Evolutionary conservation across 2,329 filamentous ascomycete species (phyloP).

Genomic region (Fusarium palustre): DNA sequence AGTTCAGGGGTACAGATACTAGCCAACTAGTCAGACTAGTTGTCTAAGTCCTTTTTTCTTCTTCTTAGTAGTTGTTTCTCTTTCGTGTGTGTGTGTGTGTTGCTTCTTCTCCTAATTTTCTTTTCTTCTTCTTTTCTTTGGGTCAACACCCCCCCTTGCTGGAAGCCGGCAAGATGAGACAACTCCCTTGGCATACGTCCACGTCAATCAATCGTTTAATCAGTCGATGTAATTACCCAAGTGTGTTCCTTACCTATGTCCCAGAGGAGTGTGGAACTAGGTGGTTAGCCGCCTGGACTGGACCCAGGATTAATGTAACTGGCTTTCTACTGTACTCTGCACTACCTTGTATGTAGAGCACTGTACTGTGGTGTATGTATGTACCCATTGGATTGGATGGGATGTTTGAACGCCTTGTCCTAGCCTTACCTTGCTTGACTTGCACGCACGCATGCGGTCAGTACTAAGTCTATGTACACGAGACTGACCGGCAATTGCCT

Average conservation of each 20-base stretch:
- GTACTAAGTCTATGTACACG: constrained; percentile 32
- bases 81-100: background rate
- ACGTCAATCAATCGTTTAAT: constrained; percentile 42
- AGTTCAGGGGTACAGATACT: constrained; percentile 4
- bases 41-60: background rate
- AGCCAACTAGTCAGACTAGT: constrained; percentile 5
- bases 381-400: constrained; percentile 14
- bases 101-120: constrained; percentile 10
- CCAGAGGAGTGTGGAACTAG: constrained; percentile 22
- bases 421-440: constrained; percentile 33
- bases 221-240: background rate
- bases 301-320: constrained; percentile 7
- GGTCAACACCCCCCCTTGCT: constrained; percentile 30
- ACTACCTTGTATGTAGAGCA: constrained; percentile 4
- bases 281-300: constrained; percentile 5
- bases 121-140: constrained; percentile 13
- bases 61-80: background rate
- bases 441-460: constrained; percentile 15
- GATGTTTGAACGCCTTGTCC: constrained; percentile 33
- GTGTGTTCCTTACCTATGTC: background rate
- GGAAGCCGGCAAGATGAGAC: constrained; percentile 44
- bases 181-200: constrained; percentile 40
- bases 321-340: constrained; percentile 2
- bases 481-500: constrained; percentile 32
- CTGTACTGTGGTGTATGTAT: constrained; percentile 14